phyloP scores from a whole-genome alignment of 2,329 filamentous ascomycete genomes.

The Lasiodiplodia gonubiensis region DNA sequence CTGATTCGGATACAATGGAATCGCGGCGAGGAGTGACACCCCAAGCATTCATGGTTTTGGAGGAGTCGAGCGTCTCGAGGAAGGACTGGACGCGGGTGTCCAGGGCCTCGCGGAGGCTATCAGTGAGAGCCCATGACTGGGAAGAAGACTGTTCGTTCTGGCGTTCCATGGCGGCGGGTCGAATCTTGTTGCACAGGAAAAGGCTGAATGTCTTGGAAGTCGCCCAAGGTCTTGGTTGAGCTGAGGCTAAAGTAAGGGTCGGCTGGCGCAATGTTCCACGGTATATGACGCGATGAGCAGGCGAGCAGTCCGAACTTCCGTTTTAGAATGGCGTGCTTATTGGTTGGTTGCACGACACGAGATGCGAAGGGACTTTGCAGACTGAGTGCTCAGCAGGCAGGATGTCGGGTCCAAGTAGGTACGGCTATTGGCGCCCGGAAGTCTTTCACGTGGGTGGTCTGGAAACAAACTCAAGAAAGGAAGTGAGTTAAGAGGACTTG shows the following conservation, averaged over 20 bases:
- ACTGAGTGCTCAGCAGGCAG: background rate
- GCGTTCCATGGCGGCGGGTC: slow-evolving; percentile 7
- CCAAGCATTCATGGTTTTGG: slow-evolving; percentile 25
- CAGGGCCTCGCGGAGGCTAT: slow-evolving; percentile 21
- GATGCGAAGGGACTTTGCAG: background rate
- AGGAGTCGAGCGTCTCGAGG: slow-evolving; percentile 17
- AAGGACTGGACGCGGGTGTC: slow-evolving; percentile 19
- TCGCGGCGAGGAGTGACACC: slow-evolving; percentile 12
- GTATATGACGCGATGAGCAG: slow-evolving; percentile 16
- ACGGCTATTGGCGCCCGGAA: background rate
- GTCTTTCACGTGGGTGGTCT: background rate
- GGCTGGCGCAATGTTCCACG: slow-evolving; percentile 18
- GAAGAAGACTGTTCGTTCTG: slow-evolving; percentile 12
- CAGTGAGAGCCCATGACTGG: slow-evolving; percentile 17
- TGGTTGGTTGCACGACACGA: slow-evolving; percentile 16
- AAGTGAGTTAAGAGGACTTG: background rate
- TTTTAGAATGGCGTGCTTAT: slow-evolving; percentile 9
- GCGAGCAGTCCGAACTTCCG: slow-evolving; percentile 10
- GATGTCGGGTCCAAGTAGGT: background rate
- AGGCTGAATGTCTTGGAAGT: background rate
- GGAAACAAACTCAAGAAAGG: background rate
- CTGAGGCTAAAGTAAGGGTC: slow-evolving; percentile 1
- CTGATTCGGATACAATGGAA: background rate
- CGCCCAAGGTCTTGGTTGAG: background rate
- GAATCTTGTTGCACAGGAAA: background rate